Percentiles rank a stretch among this genome's conserved stretches.
These are phyloP conservation scores for Candida arabinofermentans DNA, from an alignment of 805 yeast species.

Conservation along the genomic window DNA sequence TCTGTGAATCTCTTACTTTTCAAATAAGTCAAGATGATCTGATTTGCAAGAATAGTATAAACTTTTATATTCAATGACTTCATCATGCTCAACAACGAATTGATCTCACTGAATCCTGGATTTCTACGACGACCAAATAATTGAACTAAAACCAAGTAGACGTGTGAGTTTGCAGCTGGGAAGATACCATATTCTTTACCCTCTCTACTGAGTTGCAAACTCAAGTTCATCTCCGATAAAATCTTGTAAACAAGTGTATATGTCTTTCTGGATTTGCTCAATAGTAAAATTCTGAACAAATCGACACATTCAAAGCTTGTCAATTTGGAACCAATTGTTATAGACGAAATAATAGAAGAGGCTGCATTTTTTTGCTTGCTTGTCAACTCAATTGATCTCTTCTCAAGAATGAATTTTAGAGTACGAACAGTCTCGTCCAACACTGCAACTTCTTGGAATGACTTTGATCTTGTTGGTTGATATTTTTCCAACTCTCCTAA, in stretches of 20 bases:
- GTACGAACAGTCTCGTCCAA: constrained; percentile 17
- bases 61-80: constrained; percentile 25
- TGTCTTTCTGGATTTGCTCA: constrained; percentile 17
- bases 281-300: constrained; percentile 20
- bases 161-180: constrained; percentile 38
- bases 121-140: constrained; percentile 29
- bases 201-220: constrained; percentile 4
- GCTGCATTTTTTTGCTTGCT: constrained; percentile 6
- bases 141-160: constrained; percentile 38
- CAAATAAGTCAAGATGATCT: constrained; percentile 32
- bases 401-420: constrained; percentile 4
- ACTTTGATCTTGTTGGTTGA: constrained; percentile 8
- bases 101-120: constrained; percentile 26
- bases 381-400: neutral
- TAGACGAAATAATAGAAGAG: constrained; percentile 14
- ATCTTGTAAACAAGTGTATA: constrained; percentile 30
- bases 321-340: constrained; percentile 20
- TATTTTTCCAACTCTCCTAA: constrained; percentile 11
- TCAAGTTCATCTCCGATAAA: constrained; percentile 28
- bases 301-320: constrained; percentile 24
- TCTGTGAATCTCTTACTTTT: constrained; percentile 27
- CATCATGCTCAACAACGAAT: constrained; percentile 30
- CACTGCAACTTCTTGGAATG: constrained; percentile 19
- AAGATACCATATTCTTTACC: constrained; percentile 19
- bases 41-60: constrained; percentile 36